A percentile compares a stretch with the other conserved stretches of the same genome.
These are phyloP conservation scores for Fusarium avenaceum DNA, from an alignment of 2,329 filamentous ascomycete genomes.

Conservation along the genomic window DNA sequence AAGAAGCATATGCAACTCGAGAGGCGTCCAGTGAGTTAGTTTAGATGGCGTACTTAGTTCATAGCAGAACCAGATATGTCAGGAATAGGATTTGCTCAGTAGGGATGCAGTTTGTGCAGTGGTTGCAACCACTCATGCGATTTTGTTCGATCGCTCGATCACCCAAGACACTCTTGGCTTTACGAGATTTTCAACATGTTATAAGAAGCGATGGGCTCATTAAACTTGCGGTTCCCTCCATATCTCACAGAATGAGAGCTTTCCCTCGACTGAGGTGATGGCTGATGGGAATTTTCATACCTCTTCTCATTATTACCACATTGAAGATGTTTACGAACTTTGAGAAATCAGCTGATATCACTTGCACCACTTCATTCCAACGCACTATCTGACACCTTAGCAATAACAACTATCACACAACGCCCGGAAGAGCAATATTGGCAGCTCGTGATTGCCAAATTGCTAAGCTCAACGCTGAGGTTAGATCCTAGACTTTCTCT, in stretches of 20 bases:
- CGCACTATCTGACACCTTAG: constrained; percentile 3
- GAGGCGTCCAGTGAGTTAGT: constrained; percentile 11
- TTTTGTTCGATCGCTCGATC: constrained; percentile 25
- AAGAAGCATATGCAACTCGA: background rate
- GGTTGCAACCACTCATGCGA: constrained; percentile 28
- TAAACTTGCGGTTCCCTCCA: constrained; percentile 25
- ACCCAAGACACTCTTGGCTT: constrained; percentile 24
- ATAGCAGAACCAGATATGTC: constrained; percentile 13
- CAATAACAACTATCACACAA: constrained; percentile 4
- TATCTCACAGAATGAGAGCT: background rate
- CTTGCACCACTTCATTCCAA: constrained; percentile 18
- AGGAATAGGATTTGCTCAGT: constrained; percentile 2
- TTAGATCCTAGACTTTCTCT: background rate
- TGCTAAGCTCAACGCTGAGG: background rate
- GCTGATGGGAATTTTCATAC: background rate
- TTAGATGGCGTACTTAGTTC: background rate
- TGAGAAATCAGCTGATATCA: background rate
- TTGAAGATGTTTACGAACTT: background rate
- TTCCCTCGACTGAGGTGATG: background rate
- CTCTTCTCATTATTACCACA: background rate
- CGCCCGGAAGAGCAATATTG: constrained; percentile 2
- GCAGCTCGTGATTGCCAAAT: constrained; percentile 15
- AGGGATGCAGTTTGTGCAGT: constrained; percentile 17
- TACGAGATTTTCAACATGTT: constrained; percentile 2
- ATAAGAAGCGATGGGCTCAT: constrained; percentile 31